Evolutionary conservation across 2,329 filamentous ascomycete species (phyloP).

Genomic region (Bipolaris sorokiniana): DNA sequence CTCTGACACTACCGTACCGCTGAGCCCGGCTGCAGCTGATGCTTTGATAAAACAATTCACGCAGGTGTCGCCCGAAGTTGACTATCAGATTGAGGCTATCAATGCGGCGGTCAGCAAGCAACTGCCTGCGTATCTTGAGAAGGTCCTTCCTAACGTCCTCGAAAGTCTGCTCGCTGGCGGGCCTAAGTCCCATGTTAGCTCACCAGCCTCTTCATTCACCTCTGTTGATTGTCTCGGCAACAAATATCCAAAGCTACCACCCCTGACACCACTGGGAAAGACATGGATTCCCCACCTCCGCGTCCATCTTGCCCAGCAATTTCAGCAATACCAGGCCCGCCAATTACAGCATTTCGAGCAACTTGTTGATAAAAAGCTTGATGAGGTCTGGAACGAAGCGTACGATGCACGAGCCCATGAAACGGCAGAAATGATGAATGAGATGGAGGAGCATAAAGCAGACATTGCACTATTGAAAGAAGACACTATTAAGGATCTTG

Average conservation of each 20-base stretch:
- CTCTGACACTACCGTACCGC: slow-evolving; percentile 15
- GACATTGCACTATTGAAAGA: slow-evolving; percentile 1
- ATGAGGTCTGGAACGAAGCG: background rate
- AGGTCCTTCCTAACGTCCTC: background rate
- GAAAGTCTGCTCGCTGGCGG: background rate
- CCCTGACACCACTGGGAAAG: slow-evolving; percentile 5
- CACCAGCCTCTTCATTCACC: background rate
- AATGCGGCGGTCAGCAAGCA: background rate
- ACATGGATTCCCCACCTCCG: slow-evolving; percentile 7
- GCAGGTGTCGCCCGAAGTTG: background rate
- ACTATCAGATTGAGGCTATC: background rate
- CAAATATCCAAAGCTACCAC: slow-evolving; percentile 5
- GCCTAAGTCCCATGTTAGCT: background rate
- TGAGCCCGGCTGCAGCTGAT: slow-evolving; percentile 11
- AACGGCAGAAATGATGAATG: slow-evolving; percentile 1
- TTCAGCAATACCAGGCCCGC: slow-evolving; percentile 8
- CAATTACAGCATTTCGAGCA: slow-evolving; percentile 9
- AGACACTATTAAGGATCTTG: slow-evolving; percentile 7
- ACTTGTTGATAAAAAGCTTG: background rate
- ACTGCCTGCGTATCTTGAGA: slow-evolving; percentile 1
- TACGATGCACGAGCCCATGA: slow-evolving; percentile 5
- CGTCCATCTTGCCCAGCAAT: slow-evolving; percentile 9
- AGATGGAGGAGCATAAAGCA: slow-evolving; percentile 10
- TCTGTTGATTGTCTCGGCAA: background rate
- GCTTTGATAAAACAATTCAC: slow-evolving; percentile 5